phyloP scores from a whole-genome alignment of 2,329 filamentous ascomycete genomes.

The Trichophyton verrucosum region DNA sequence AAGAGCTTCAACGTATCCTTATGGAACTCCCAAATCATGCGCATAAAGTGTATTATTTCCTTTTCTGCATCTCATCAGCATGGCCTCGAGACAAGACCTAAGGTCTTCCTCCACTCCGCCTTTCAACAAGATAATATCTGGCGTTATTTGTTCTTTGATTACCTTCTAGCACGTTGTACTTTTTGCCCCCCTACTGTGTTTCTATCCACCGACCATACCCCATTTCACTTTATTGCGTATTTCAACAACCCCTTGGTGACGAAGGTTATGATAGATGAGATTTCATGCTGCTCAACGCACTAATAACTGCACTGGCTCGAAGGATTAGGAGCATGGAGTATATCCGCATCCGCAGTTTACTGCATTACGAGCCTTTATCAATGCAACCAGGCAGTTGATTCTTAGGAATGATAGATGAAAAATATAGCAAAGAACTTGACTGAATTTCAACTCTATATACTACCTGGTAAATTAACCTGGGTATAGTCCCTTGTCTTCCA shows the following conservation, averaged over 20 bases:
- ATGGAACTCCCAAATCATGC: neutral
- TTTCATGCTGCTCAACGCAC: slow-evolving; percentile 6
- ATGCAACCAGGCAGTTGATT: too few relatives aligned
- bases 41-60: neutral
- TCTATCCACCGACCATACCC: neutral
- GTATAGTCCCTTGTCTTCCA: too few relatives aligned
- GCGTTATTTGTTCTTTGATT: slow-evolving; percentile 6
- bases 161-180: neutral
- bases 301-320: neutral
- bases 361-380: too few relatives aligned
- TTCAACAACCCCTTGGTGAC: slow-evolving; percentile 1
- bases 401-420: too few relatives aligned
- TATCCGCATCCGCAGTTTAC: neutral
- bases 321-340: neutral
- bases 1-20: neutral
- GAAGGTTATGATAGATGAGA: slow-evolving; percentile 7
- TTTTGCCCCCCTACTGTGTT: neutral
- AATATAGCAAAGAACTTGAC: too few relatives aligned
- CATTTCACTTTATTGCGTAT: neutral
- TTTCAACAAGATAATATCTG: slow-evolving; percentile 11
- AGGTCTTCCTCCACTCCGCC: slow-evolving; percentile 3
- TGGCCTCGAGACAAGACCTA: neutral
- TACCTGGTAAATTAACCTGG: too few relatives aligned
- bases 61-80: neutral
- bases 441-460: too few relatives aligned